These are phyloP conservation scores for Crassisporium funariophilum DNA, from an alignment of 768 basidiomycete genomes.

Conservation along the genomic window DNA sequence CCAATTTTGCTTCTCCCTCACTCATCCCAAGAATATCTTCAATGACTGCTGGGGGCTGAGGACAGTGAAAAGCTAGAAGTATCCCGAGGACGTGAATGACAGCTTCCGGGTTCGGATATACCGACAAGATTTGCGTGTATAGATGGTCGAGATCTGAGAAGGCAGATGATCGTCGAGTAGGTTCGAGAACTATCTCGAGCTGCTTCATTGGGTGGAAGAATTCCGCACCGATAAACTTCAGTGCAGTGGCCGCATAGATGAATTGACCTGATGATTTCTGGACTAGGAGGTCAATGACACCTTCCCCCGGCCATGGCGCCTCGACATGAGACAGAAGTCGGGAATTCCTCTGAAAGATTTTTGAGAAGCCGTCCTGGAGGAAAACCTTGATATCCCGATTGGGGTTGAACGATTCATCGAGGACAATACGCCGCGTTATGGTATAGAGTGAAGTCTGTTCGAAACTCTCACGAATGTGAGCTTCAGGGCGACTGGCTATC, in stretches of 20 bases:
- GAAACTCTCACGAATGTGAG: slow-evolving; percentile 13
- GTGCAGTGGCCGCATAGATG: slow-evolving; percentile 13
- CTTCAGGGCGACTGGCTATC: slow-evolving; percentile 25
- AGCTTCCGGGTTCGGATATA: neutral
- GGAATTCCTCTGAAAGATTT: neutral
- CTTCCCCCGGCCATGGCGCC: slow-evolving; percentile 2
- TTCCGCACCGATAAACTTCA: slow-evolving; percentile 6
- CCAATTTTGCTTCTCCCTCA: slow-evolving; percentile 1
- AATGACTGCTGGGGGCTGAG: slow-evolving; percentile 1
- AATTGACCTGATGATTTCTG: slow-evolving; percentile 12
- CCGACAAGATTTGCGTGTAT: slow-evolving; percentile 17
- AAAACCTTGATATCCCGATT: neutral
- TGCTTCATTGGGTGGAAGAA: neutral
- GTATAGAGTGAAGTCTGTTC: neutral
- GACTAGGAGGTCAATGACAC: slow-evolving; percentile 3
- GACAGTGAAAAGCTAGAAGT: neutral
- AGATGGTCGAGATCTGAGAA: slow-evolving; percentile 20
- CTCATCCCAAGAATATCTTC: slow-evolving; percentile 9
- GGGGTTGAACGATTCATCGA: slow-evolving; percentile 10
- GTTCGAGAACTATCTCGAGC: neutral
- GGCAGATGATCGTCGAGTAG: neutral
- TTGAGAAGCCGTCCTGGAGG: neutral
- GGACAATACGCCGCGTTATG: neutral
- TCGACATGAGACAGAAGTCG: neutral
- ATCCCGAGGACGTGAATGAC: slow-evolving; percentile 6